These are phyloP conservation scores for Bidens hawaiensis DNA, from an alignment of 140 eudicot genomes.

Conservation along the genomic window DNA sequence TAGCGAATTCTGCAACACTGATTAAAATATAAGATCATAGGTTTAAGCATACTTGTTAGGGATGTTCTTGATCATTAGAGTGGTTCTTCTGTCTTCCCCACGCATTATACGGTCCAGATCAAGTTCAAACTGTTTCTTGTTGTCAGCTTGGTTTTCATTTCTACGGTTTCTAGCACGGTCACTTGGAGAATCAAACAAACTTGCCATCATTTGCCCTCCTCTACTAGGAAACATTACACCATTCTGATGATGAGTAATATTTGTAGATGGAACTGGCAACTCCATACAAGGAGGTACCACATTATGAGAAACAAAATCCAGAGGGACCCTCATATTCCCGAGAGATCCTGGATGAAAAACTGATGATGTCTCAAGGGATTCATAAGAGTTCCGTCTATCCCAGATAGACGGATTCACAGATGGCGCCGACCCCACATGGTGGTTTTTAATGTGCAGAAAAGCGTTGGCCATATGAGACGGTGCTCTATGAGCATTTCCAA, in stretches of 20 bases:
- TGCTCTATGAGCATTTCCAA: conserved; percentile 55
- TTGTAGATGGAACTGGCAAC: conserved; percentile 60
- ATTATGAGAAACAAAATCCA: conserved; percentile 62
- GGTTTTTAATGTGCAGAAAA: conserved; percentile 50
- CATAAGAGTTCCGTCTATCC: conserved; percentile 73
- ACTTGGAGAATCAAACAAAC: conserved; percentile 64
- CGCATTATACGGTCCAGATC: conserved; percentile 76
- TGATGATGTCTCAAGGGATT: conserved; percentile 65
- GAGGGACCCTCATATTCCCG: conserved; percentile 66
- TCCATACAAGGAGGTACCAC: conserved; percentile 63
- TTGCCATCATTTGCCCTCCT: conserved; percentile 73
- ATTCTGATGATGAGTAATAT: conserved; percentile 65
- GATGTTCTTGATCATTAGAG: conserved; percentile 94
- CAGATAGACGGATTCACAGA: conserved; percentile 69
- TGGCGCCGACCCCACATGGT: conserved; percentile 91
- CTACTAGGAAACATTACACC: conserved; percentile 61
- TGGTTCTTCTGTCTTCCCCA: conserved; percentile 94
- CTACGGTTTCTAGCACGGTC: conserved; percentile 76
- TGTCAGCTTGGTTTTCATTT: conserved; percentile 70
- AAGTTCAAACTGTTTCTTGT: conserved; percentile 89
- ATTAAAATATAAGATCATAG: background rate
- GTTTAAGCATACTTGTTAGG: conserved; percentile 81
- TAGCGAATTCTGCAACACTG: no score
- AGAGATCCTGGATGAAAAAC: conserved; percentile 79
- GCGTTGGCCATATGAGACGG: conserved; percentile 61